phyloP scores from a whole-genome alignment of 306 rosid genomes.

The Erythrophleum fordii region DNA sequence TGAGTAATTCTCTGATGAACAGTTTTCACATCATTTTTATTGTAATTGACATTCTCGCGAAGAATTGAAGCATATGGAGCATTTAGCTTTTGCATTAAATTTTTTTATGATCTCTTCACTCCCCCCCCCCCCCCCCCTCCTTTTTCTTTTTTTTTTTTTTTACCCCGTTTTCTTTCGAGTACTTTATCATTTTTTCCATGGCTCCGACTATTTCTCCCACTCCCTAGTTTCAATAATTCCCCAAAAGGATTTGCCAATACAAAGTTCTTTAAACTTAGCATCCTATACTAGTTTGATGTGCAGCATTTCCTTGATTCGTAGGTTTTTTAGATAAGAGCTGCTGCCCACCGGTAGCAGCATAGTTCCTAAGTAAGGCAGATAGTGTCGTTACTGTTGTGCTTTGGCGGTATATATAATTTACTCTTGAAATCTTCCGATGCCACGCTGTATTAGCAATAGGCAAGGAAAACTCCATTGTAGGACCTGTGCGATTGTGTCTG shows the following conservation, averaged over 20 bases:
- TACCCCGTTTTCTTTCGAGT: too few species aligned
- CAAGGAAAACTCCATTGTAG: not conserved
- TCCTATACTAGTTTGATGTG: not conserved
- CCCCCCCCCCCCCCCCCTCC: too few species aligned
- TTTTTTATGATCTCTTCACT: not conserved
- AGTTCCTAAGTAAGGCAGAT: not conserved
- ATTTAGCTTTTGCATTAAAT: not conserved
- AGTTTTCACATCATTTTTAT: too few species aligned
- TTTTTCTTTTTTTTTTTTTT: too few species aligned
- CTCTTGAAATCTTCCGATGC: not conserved
- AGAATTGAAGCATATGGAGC: not conserved
- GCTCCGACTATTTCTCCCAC: too few species aligned
- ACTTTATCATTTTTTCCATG: too few species aligned
- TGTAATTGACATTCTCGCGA: not conserved
- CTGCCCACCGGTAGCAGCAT: not conserved
- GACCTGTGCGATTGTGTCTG: not conserved
- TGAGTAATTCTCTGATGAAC: not conserved
- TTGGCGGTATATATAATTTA: not conserved
- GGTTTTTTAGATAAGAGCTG: too few species aligned
- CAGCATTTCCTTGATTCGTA: too few species aligned
- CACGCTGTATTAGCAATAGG: not conserved
- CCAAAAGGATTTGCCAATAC: not conserved
- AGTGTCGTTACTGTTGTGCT: not conserved
- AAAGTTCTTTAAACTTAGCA: not conserved
- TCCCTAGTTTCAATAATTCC: not conserved